Evolutionary conservation across 2,329 filamentous ascomycete species (phyloP).

Genomic region (Pseudodiploospora longispora): DNA sequence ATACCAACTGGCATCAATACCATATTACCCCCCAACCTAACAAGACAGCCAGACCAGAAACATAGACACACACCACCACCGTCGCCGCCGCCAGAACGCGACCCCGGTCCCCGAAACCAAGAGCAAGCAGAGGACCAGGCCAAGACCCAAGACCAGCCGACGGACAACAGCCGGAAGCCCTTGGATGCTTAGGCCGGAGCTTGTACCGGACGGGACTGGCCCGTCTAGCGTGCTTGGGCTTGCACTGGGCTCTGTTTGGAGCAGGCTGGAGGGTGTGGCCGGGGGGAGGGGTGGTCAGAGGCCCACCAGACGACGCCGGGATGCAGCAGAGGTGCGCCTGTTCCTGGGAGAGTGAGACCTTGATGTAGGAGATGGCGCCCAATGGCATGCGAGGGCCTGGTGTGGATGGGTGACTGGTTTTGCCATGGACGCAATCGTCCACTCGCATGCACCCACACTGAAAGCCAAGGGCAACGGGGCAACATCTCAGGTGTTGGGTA

Average conservation of each 20-base stretch:
- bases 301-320: background rate
- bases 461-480: no score
- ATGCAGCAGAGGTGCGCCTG: constrained; percentile 1
- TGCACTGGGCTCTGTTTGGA: background rate
- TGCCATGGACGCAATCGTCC: no score
- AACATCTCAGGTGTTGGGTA: no score
- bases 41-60: no score
- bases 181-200: constrained; percentile 5
- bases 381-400: background rate
- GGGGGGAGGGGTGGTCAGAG: background rate
- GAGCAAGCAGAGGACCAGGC: constrained; percentile 5
- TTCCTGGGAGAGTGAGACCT: constrained; percentile 2
- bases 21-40: no score
- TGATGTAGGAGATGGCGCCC: background rate
- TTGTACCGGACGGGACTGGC: constrained; percentile 10
- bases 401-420: background rate
- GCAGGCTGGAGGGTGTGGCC: background rate
- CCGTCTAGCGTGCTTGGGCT: background rate
- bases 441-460: no score
- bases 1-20: no score
- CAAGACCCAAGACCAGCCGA: constrained; percentile 10
- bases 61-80: no score
- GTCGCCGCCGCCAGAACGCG: no score
- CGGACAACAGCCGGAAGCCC: constrained; percentile 3
- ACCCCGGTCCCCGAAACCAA: no score